Evolutionary conservation across 129 eudicot genomes (phyloP).

Genomic region (Silybum marianum): DNA sequence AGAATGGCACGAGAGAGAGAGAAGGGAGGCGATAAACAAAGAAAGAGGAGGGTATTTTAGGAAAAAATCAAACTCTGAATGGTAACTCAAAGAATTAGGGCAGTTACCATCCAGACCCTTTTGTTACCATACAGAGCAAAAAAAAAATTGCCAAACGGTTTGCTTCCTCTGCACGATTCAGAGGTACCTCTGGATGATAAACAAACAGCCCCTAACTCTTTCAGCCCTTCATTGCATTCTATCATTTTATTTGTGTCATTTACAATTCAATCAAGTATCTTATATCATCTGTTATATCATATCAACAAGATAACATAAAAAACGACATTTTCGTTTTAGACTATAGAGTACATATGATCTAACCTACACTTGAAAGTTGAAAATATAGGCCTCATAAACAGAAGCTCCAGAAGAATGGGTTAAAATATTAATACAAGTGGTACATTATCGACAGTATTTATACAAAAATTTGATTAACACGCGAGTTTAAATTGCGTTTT

Average conservation of each 20-base stretch:
- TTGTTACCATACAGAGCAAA: too few relatives aligned
- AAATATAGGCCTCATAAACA: constrained; percentile 40
- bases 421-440: constrained; percentile 6
- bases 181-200: too few relatives aligned
- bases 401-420: constrained; percentile 44
- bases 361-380: constrained; percentile 6
- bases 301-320: constrained; percentile 23
- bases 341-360: constrained; percentile 36
- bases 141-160: too few relatives aligned
- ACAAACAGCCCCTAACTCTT: neutral
- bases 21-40: too few relatives aligned
- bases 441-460: constrained; percentile 8
- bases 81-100: too few relatives aligned
- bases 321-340: constrained; percentile 16
- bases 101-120: too few relatives aligned
- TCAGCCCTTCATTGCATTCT: neutral
- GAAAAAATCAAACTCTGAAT: too few relatives aligned
- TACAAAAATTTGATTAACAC: constrained; percentile 7
- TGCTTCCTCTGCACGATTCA: too few relatives aligned
- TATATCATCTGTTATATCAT: constrained; percentile 16
- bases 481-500: neutral
- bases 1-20: too few relatives aligned
- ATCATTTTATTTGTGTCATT: neutral
- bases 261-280: constrained; percentile 3
- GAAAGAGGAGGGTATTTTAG: too few relatives aligned